Percentiles rank a stretch among this genome's conserved stretches.
phyloP scores from a whole-genome alignment of 2,329 filamentous ascomycete genomes.

The Aspergillus texensis region DNA sequence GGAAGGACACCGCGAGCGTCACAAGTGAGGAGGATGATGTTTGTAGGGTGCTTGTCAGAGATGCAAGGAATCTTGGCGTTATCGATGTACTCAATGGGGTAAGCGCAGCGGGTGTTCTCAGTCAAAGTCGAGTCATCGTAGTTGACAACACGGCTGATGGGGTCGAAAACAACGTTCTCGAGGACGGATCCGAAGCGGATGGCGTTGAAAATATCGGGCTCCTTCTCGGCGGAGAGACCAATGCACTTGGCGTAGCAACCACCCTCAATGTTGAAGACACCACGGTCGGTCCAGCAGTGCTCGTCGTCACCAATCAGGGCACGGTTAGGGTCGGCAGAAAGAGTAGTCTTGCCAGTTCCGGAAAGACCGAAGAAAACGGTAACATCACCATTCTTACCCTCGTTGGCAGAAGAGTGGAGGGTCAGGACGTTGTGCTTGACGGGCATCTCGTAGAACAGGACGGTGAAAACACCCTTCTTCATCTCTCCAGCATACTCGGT shows the following conservation, averaged over 20 bases:
- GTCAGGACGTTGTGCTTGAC: conserved; percentile 99
- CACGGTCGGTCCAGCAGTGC: conserved; percentile 97
- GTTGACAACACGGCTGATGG: conserved; percentile 83
- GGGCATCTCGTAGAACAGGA: conserved; percentile 99
- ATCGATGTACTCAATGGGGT: conserved; percentile 98
- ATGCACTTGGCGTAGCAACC: conserved; percentile 99
- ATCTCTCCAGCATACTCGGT: conserved; percentile 98
- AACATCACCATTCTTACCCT: conserved; percentile 91
- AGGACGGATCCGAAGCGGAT: conserved; percentile 97
- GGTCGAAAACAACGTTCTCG: conserved; percentile 98
- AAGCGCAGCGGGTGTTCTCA: conserved; percentile 97
- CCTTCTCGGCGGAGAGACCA: conserved; percentile 95
- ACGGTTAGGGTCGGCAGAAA: conserved; percentile 96
- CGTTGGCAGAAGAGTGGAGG: conserved; percentile 97
- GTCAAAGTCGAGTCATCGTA: conserved; percentile 95
- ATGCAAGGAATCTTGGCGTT: conserved; percentile 99
- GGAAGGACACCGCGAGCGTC: conserved; percentile 96
- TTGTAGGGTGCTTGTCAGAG: conserved; percentile 82
- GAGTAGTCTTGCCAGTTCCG: conserved; percentile 96
- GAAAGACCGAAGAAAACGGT: conserved; percentile 99
- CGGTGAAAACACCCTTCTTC: conserved; percentile 99
- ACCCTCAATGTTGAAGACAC: conserved; percentile 99
- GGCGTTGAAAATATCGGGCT: conserved; percentile 95
- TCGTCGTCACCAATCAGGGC: conserved; percentile 97
- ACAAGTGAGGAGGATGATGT: conserved; percentile 98